Conservation (phyloP, 2,329 filamentous ascomycete species). For the Biscogniauxia sp. region DNA sequence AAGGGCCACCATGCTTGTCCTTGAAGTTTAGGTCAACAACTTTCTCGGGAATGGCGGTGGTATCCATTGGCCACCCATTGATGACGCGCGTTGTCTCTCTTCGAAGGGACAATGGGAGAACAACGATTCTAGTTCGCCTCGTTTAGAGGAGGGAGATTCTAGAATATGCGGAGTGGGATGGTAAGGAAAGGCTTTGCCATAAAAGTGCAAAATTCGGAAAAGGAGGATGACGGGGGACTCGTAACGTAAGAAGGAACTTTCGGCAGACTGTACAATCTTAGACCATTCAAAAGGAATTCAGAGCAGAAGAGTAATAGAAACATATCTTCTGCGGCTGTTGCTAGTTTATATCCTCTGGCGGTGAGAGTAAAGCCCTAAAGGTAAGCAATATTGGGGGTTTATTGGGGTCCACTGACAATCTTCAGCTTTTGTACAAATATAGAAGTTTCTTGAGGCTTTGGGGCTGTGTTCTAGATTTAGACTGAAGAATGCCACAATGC, state of each 20-base stretch:
- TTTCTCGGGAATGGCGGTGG: no score
- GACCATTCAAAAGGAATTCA: not conserved
- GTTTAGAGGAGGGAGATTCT: not conserved
- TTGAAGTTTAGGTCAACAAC: not conserved
- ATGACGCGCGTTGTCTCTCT: not conserved
- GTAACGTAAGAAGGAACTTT: not conserved
- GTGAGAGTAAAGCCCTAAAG: not conserved
- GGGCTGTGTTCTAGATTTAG: no score
- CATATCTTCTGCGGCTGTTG: not conserved
- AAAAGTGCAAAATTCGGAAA: not conserved
- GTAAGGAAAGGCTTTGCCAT: not conserved
- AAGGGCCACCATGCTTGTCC: not conserved
- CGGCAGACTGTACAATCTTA: not conserved
- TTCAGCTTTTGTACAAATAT: no score
- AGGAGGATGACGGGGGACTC: not conserved
- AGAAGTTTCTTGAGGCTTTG: no score
- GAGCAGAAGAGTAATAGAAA: not conserved
- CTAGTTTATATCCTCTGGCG: not conserved
- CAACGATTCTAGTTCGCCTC: not conserved
- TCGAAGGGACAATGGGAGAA: not conserved
- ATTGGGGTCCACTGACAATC: not conserved
- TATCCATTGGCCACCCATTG: not conserved
- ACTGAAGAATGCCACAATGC: no score
- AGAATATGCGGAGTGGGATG: not conserved
- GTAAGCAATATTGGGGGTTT: not conserved